phyloP scores from a whole-genome alignment of 257 asterid genomes.

The Solanum virginianum region DNA sequence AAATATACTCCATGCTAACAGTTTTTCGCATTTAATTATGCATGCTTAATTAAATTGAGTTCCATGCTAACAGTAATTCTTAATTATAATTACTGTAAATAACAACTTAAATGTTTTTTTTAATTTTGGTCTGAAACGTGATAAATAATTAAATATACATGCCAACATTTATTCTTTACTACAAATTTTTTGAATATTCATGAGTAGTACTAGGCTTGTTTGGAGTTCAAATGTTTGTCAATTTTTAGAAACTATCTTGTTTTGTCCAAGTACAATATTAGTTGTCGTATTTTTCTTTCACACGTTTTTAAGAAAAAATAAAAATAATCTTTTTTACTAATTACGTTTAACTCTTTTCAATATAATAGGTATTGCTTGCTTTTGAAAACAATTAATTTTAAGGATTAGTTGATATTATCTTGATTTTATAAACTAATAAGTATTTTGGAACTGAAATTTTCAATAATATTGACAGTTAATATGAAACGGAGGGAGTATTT shows the following conservation, averaged over 20 bases:
- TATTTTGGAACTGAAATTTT: background rate
- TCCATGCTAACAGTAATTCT: background rate
- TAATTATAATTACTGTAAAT: background rate
- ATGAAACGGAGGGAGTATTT: background rate
- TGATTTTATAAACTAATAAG: too few relatives aligned
- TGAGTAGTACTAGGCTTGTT: background rate
- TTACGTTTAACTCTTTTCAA: background rate
- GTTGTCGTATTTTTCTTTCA: rapidly evolving
- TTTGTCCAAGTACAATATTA: background rate
- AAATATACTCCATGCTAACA: background rate
- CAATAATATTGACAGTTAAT: background rate
- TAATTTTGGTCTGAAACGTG: background rate
- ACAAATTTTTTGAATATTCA: background rate
- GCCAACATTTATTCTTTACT: background rate
- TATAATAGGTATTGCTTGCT: background rate
- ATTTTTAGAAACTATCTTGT: background rate
- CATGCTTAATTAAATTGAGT: background rate
- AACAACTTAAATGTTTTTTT: background rate
- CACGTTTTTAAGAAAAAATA: background rate
- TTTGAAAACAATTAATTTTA: too few relatives aligned
- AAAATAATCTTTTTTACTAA: background rate
- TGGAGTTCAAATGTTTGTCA: background rate
- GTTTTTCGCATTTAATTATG: background rate
- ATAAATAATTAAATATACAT: background rate
- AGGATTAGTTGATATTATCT: too few relatives aligned